These are phyloP conservation scores for Rhododendron ovatum DNA, from an alignment of 148 eudicot genomes.

Conservation along the genomic window DNA sequence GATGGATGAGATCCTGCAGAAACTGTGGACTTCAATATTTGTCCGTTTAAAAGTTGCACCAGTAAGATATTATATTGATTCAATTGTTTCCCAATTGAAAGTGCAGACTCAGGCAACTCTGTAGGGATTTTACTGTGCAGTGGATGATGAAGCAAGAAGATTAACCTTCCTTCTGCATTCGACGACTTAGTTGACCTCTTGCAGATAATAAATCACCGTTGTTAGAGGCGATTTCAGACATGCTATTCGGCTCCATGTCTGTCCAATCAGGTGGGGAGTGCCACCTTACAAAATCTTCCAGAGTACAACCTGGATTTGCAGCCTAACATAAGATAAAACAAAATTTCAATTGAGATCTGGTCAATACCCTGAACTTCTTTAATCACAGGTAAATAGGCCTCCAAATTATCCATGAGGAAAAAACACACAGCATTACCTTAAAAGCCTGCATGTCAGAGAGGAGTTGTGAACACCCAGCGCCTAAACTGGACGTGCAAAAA, in stretches of 20 bases:
- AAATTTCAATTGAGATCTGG: not conserved
- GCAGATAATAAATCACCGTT: constrained; percentile 40
- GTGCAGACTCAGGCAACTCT: not conserved
- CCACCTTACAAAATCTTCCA: constrained; percentile 99
- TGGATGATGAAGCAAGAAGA: not conserved
- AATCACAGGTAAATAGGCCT: constrained; percentile 3
- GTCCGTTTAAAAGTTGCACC: not conserved
- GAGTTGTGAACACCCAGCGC: constrained; percentile 98
- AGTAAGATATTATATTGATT: not conserved
- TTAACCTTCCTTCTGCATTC: constrained; percentile 96
- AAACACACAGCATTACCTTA: constrained; percentile 47
- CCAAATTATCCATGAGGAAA: not conserved
- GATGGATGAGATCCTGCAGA: not conserved
- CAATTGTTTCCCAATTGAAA: not conserved
- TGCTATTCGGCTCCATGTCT: constrained; percentile 41
- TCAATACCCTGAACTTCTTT: not conserved
- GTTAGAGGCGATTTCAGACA: constrained; percentile 29
- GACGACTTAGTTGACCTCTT: constrained; percentile 83
- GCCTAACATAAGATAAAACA: constrained; percentile 45
- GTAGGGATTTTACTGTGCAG: not conserved
- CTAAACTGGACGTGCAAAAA: constrained; percentile 57
- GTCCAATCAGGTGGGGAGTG: constrained; percentile 99
- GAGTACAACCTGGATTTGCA: constrained; percentile 96
- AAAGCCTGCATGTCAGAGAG: constrained; percentile 99
- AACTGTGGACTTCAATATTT: not conserved